Evolutionary conservation across 2,329 filamentous ascomycete species (phyloP), one percentile per base, ranked within the genome.

Genomic region (Shiraia sp.): DNA sequence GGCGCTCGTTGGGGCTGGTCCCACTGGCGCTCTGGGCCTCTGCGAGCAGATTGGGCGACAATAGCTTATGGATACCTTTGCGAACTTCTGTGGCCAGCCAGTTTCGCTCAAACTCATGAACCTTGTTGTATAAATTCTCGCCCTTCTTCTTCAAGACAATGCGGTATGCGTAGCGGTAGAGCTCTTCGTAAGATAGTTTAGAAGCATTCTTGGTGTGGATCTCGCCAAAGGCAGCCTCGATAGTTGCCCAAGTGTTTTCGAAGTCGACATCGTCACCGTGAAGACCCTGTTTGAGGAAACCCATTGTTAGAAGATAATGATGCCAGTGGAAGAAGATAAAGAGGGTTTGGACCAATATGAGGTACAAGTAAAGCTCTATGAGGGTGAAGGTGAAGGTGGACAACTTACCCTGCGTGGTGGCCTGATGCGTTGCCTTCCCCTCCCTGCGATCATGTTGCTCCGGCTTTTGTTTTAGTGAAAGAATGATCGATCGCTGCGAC

Each of bases 131-230:
- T 1, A 99, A 78, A 9, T 85, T 76, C 24, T 87, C 82, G 17
- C 91, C 91, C 55, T 90, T 86, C 72, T 92, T 95, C 70, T 87
- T 88, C 25, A 96, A 74, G 1, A 97, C 92, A 14, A 97, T 88
- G 68, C 93, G 92, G 72, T 99, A 99, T 4, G 90, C 88, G 40
- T 88, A 88, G 43, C 93, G 87, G 72, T 99, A 99, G 1, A 99
- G 81, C 61, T 95, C 87, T 69, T 99, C 93, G 73, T 96, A 99
- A 1, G 91, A 96, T 2, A 99, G 81, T 12, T 80, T 79, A 8
- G 90, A 95, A 46, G 90, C 90, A 66, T 95, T 93, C 68, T 95
- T 91, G 43, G 84, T 87, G 72, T 97, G 91, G 36, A 99, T 97
- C 63, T 96, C 88, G 42, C 76, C 78, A 37, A 99, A 81, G 3